Evolutionary conservation across 129 eudicot genomes (phyloP).

Genomic region (Tanacetum coccineum): DNA sequence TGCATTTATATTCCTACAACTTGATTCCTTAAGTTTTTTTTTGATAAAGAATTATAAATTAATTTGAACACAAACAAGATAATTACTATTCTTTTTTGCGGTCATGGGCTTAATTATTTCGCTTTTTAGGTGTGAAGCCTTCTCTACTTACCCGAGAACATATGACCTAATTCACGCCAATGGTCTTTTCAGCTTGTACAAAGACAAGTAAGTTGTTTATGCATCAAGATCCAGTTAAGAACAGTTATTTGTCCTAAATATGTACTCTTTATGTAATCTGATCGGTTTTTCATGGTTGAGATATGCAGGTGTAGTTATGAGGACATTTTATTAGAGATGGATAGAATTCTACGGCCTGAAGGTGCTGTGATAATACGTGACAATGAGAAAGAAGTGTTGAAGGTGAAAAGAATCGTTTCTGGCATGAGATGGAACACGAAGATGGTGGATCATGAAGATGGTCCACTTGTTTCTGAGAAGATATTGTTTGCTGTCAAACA

Average conservation of each 20-base stretch:
- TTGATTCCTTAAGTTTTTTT: too few relatives aligned
- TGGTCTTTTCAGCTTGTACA: slow-evolving; percentile 61
- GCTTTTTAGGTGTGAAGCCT: slow-evolving; percentile 64
- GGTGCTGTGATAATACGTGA: slow-evolving; percentile 77
- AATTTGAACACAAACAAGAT: not conserved
- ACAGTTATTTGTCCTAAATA: not conserved
- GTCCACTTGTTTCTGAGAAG: slow-evolving; percentile 56
- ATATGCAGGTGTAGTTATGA: slow-evolving; percentile 54
- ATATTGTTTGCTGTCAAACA: slow-evolving; percentile 63
- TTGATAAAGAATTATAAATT: not conserved
- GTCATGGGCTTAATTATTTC: not conserved
- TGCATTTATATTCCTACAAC: not conserved
- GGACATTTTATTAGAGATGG: slow-evolving; percentile 79
- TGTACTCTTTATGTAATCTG: not conserved
- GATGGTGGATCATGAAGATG: slow-evolving; percentile 66
- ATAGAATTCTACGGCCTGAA: slow-evolving; percentile 74
- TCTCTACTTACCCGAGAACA: slow-evolving; percentile 74
- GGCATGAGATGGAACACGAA: slow-evolving; percentile 75
- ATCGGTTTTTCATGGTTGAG: not conserved
- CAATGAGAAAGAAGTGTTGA: slow-evolving; percentile 37
- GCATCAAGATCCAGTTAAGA: not conserved
- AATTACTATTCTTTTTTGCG: not conserved
- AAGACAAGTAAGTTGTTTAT: slow-evolving; percentile 48
- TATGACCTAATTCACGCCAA: slow-evolving; percentile 63
- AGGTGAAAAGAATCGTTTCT: slow-evolving; percentile 48